A percentile compares a stretch with the other conserved stretches of the same genome.
Evolutionary conservation across 148 eudicot species (phyloP).

Genomic region (Mesembryanthemum crystallinum): DNA sequence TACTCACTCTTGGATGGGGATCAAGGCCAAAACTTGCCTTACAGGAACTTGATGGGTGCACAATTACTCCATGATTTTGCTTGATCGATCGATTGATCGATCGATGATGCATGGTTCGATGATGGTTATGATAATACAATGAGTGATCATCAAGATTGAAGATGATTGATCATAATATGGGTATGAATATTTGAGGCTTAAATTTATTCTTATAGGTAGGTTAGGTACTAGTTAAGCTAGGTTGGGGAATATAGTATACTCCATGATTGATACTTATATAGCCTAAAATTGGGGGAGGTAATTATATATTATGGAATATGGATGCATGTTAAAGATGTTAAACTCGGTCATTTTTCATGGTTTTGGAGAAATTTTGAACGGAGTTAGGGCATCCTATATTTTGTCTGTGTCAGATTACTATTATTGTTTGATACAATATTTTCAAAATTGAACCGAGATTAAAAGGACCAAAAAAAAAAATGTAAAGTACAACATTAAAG

Average conservation of each 20-base stretch:
- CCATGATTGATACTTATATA: constrained; percentile 25
- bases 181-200: constrained; percentile 6
- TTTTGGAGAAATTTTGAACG: background rate
- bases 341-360: background rate
- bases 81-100: too few relatives aligned
- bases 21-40: constrained; percentile 71
- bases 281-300: constrained; percentile 27
- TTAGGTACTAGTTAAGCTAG: constrained; percentile 16
- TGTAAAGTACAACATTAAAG: too few relatives aligned
- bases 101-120: background rate
- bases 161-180: background rate
- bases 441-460: background rate
- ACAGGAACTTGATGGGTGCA: constrained; percentile 86
- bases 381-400: background rate
- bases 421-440: background rate
- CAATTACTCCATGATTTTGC: constrained; percentile 88
- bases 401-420: background rate
- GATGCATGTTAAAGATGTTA: constrained; percentile 21
- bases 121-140: background rate
- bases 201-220: constrained; percentile 13
- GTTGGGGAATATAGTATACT: constrained; percentile 7
- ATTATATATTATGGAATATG: constrained; percentile 20
- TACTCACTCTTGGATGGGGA: constrained; percentile 70
- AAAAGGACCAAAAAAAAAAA: background rate
- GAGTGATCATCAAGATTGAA: background rate